Percentiles rank a stretch among this genome's conserved stretches.
phyloP scores from a whole-genome alignment of 768 basidiomycete species.

The Naganishia onofrii region DNA sequence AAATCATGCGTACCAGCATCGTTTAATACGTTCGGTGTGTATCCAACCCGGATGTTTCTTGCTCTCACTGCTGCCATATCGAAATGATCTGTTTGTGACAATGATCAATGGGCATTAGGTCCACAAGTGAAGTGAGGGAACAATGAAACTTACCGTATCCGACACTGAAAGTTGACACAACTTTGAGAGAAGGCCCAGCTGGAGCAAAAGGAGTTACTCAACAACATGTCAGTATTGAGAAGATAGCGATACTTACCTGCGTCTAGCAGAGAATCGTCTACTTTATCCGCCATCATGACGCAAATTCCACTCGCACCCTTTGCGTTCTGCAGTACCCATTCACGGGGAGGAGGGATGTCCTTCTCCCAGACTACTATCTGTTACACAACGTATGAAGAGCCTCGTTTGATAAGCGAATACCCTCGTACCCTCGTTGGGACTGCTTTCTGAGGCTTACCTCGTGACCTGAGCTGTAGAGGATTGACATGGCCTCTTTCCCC shows the following conservation, averaged over 20 bases:
- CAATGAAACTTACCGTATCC: slow-evolving; percentile 43
- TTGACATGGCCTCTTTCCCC: slow-evolving; percentile 33
- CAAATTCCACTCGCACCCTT: slow-evolving; percentile 63
- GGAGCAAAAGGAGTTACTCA: background rate
- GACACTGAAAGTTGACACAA: slow-evolving; percentile 77
- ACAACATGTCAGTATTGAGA: background rate
- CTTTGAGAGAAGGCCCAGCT: slow-evolving; percentile 73
- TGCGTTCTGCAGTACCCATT: slow-evolving; percentile 73
- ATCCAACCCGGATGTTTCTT: slow-evolving; percentile 71
- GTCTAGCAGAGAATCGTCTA: slow-evolving; percentile 68
- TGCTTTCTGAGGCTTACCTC: slow-evolving; percentile 1
- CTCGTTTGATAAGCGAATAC: background rate
- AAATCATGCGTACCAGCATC: slow-evolving; percentile 71
- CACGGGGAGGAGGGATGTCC: slow-evolving; percentile 62
- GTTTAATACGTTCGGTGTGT: slow-evolving; percentile 89
- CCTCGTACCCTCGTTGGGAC: too few species aligned
- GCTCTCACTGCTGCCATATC: slow-evolving; percentile 62
- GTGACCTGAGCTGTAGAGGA: slow-evolving; percentile 33
- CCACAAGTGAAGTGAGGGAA: background rate
- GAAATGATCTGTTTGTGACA: slow-evolving; percentile 67
- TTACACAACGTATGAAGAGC: background rate
- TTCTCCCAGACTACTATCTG: slow-evolving; percentile 58
- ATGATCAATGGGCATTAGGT: background rate
- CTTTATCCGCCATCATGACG: slow-evolving; percentile 71
- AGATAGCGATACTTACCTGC: slow-evolving; percentile 51